Conservation (phyloP, 139 green algal species). For the Astrephomene gubernaculifera region DNA sequence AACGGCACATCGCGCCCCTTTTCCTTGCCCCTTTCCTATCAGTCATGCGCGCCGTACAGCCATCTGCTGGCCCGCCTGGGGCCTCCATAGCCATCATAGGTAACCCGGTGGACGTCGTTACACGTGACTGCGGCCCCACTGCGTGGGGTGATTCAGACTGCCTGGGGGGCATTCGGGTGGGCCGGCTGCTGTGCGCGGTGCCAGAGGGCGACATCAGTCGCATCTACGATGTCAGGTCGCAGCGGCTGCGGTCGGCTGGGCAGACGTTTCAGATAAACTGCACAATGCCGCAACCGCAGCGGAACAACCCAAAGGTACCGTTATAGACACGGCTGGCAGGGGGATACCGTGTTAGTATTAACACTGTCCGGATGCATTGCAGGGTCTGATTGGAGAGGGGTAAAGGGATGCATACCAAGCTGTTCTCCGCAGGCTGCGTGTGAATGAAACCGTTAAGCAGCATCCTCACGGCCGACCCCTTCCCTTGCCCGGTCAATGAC, state of each 20-base stretch:
- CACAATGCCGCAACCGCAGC: not conserved
- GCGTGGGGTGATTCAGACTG: not conserved
- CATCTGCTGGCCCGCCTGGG: not conserved
- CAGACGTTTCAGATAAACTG: constrained; percentile 1
- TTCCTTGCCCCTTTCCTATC: not conserved
- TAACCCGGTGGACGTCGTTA: not conserved
- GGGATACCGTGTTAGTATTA: not conserved
- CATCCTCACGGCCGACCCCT: not conserved
- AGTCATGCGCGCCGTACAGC: not conserved
- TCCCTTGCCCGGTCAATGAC: not conserved
- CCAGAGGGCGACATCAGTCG: not conserved
- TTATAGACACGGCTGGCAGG: too few species aligned
- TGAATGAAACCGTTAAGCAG: not conserved
- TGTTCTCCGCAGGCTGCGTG: not conserved
- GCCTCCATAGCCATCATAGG: not conserved
- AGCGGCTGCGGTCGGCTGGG: not conserved
- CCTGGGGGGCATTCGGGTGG: not conserved
- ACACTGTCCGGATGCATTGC: not conserved
- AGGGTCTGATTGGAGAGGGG: too few species aligned
- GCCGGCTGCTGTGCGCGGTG: not conserved
- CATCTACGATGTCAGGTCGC: not conserved
- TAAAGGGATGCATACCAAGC: not conserved
- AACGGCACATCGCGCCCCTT: not conserved
- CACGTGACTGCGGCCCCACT: not conserved
- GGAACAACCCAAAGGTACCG: constrained; percentile 26